Evolutionary conservation across 176 grass and related monocot genomes (phyloP).

Genomic region (Stipa capillata): DNA sequence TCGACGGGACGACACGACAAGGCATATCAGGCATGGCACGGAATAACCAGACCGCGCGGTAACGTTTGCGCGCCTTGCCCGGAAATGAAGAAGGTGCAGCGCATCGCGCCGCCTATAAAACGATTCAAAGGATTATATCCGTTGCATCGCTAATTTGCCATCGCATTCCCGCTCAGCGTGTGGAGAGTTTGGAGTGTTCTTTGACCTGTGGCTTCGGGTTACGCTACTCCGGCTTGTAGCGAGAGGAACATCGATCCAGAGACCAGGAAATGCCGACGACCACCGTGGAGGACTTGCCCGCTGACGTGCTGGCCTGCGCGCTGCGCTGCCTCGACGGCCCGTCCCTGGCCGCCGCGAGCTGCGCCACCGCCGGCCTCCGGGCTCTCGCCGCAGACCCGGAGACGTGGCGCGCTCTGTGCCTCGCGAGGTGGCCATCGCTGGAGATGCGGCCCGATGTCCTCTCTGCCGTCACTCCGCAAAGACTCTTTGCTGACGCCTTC

Average conservation of each 20-base stretch:
- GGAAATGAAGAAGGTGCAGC: background rate
- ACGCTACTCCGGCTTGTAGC: background rate
- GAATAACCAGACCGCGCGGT: background rate
- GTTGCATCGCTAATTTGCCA: background rate
- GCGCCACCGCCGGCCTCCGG: constrained; percentile 26
- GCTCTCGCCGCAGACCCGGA: constrained; percentile 30
- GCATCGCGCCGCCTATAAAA: background rate
- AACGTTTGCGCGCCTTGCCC: background rate
- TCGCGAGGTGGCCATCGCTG: constrained; percentile 40
- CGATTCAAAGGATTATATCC: too few relatives aligned
- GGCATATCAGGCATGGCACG: too few relatives aligned
- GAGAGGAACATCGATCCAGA: background rate
- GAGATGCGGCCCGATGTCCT: background rate
- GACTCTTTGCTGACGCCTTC: constrained; percentile 53
- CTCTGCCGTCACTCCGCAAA: constrained; percentile 1
- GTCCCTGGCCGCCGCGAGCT: constrained; percentile 42
- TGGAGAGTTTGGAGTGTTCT: background rate
- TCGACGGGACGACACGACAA: background rate
- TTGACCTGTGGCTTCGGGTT: background rate
- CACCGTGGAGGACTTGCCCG: constrained; percentile 44
- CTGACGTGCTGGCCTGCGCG: constrained; percentile 38
- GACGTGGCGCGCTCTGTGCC: constrained; percentile 61
- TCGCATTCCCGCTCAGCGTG: background rate
- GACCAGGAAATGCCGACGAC: background rate
- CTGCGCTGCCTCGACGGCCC: constrained; percentile 48